Percentiles rank a stretch among this genome's conserved stretches.
These are phyloP conservation scores for Apodospora peruviana DNA, from an alignment of 495 filamentous ascomycete species.

Conservation along the genomic window DNA sequence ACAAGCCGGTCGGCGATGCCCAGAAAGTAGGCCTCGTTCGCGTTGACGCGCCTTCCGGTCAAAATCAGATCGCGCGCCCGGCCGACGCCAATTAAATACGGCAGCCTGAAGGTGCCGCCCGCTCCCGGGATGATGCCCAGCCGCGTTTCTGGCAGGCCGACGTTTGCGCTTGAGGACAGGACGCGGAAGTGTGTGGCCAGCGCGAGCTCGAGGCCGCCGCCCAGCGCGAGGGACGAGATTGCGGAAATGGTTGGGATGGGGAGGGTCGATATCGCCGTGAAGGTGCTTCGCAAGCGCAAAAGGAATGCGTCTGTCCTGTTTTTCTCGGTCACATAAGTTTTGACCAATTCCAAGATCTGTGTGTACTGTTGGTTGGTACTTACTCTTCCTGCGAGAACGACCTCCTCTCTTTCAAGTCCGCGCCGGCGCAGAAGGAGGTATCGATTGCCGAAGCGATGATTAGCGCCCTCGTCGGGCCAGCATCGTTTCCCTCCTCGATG, in stretches of 20 bases:
- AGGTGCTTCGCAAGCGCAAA: constrained; percentile 61
- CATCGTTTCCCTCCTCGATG: constrained; percentile 31
- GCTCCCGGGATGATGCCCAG: constrained; percentile 93
- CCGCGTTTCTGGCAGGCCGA: constrained; percentile 85
- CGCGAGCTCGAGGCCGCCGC: constrained; percentile 88
- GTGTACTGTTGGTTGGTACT: constrained; percentile 4
- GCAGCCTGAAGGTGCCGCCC: constrained; percentile 84
- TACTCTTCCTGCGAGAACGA: constrained; percentile 66
- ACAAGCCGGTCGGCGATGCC: constrained; percentile 82
- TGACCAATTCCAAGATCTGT: too few relatives aligned
- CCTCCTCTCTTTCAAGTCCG: constrained; percentile 84
- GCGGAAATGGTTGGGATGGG: constrained; percentile 86
- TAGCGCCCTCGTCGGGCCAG: constrained; percentile 64
- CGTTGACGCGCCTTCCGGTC: constrained; percentile 75
- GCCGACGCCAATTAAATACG: constrained; percentile 63
- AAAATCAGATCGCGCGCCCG: constrained; percentile 80
- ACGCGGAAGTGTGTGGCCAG: constrained; percentile 82
- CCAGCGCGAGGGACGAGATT: constrained; percentile 73
- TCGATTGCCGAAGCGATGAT: constrained; percentile 75
- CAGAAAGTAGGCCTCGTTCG: constrained; percentile 73
- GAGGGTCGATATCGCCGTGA: constrained; percentile 61
- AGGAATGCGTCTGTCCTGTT: constrained; percentile 72
- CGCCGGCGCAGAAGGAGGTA: constrained; percentile 84
- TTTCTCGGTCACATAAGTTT: background rate
- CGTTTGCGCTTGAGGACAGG: constrained; percentile 61